phyloP scores from a whole-genome alignment of 805 yeast genomes.

The Helenozyma baotianmanensis region DNA sequence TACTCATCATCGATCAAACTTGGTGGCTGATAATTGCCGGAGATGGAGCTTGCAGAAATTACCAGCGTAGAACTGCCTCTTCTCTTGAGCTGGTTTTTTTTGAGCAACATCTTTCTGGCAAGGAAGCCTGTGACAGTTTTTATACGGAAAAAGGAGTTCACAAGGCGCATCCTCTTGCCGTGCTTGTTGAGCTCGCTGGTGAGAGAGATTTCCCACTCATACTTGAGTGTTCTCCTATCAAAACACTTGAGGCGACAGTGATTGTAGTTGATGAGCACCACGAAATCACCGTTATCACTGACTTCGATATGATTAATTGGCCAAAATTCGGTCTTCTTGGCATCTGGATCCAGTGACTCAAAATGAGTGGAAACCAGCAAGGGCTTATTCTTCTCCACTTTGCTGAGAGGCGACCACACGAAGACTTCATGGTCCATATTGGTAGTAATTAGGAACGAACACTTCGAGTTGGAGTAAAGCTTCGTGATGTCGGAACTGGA shows the following conservation, averaged over 20 bases:
- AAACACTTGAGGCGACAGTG: constrained; percentile 55
- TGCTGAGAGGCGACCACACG: constrained; percentile 65
- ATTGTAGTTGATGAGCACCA: constrained; percentile 49
- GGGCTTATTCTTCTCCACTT: constrained; percentile 14
- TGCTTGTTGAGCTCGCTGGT: constrained; percentile 28
- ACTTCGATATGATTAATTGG: constrained; percentile 57
- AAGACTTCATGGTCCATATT: constrained; percentile 70
- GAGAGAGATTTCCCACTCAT: constrained; percentile 51
- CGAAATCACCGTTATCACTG: constrained; percentile 55
- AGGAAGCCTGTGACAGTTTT: constrained; percentile 47
- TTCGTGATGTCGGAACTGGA: constrained; percentile 62
- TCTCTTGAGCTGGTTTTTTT: constrained; percentile 22
- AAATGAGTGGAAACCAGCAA: constrained; percentile 37
- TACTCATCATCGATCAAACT: neutral
- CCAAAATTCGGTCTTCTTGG: constrained; percentile 41
- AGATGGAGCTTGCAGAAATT: constrained; percentile 18
- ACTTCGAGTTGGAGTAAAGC: constrained; percentile 51
- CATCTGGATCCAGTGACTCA: constrained; percentile 22
- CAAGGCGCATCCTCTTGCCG: constrained; percentile 29
- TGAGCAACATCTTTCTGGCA: constrained; percentile 27
- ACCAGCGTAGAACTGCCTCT: constrained; percentile 29
- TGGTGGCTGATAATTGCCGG: constrained; percentile 35
- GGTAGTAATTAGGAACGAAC: constrained; percentile 62
- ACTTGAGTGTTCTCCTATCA: constrained; percentile 50
- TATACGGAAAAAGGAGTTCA: constrained; percentile 59